Base-by-base conservation (phyloP, 2,329 filamentous ascomycete genomes). In the Colletotrichum magnum region DNA sequence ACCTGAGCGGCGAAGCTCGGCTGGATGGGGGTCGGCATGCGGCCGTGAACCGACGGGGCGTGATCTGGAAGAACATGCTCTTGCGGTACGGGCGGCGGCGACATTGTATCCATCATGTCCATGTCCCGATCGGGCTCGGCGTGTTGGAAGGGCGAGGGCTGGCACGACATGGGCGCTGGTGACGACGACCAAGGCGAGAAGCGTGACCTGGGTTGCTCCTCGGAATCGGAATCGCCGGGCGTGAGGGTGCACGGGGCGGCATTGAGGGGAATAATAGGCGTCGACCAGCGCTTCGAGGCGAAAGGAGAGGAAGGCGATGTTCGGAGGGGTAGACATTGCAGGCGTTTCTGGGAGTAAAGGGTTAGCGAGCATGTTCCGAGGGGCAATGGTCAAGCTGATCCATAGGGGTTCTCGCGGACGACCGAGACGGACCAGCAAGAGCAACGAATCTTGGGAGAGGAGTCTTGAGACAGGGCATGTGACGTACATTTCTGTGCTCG, bases 21-120 rank as follows among this genome's bases (percentile, higher is more conserved):
- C 72, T 89, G 85, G n/a, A 89, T 89, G 2, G 88, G 88, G 2
- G 88, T 89, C 2, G 88, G 87, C 77, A 89, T 85, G 56, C 87
- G 86, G 66, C 83, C 82, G 21, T 80, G 80, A 53, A 79, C 73
- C 65, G 74, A 63, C 15, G 54, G 26, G 24, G 39, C 50, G 9
- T 65, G 63, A 24, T 68, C 56, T 2, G 50, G 13, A 15, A 21
- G 58, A 36, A 43, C 18, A 39, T 72, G 72, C 41, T 81, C 78
- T 4, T 81, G 80, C 4, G 76, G 68, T 4, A 74, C 77, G 0
- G 79, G 76, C 68, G 32, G 71, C 64, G 57, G 74, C 69, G 18
- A 74, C 73, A 6, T 74, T 16, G 74, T 76, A 68, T 85, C 81
- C 63, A 85, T 81, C 73, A 81, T 81, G 69, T 88, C 84, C 78